Conservation (phyloP, 2,329 filamentous ascomycete genomes). For the Exophiala sideris region DNA sequence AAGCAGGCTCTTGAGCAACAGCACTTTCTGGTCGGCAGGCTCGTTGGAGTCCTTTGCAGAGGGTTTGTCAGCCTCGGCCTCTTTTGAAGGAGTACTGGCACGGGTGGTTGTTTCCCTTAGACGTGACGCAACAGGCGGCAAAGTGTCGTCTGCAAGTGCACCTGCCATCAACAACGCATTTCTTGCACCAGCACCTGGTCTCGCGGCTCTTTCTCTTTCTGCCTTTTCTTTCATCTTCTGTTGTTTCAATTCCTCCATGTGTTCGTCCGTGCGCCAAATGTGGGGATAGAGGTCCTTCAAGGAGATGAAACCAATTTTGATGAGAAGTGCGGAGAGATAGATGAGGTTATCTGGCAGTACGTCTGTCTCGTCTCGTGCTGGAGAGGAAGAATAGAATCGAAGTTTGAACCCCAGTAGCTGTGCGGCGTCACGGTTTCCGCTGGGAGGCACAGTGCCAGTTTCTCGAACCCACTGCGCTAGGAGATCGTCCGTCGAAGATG, state of each 20-base stretch:
- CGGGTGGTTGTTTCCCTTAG: conserved; percentile 52
- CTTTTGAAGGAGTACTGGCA: conserved; percentile 52
- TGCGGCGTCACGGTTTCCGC: conserved; percentile 85
- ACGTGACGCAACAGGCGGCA: conserved; percentile 46
- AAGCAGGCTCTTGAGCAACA: conserved; percentile 77
- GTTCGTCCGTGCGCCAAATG: conserved; percentile 77
- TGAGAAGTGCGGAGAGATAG: conserved; percentile 83
- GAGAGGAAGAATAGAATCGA: conserved; percentile 78
- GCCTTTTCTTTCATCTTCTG: conserved; percentile 71
- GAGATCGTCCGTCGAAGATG: conserved; percentile 49
- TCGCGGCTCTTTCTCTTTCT: conserved; percentile 69
- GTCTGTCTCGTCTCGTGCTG: conserved; percentile 70
- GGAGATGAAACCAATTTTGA: conserved; percentile 97
- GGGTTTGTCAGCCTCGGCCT: conserved; percentile 48
- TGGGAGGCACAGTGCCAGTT: conserved; percentile 77
- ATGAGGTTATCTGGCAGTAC: conserved; percentile 87
- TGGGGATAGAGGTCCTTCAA: conserved; percentile 87
- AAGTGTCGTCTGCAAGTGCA: conserved; percentile 77
- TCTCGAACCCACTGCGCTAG: conserved; percentile 72
- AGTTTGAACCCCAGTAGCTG: conserved; percentile 96
- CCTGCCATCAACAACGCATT: conserved; percentile 88
- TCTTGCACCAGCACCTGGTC: conserved; percentile 65
- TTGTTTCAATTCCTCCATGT: conserved; percentile 71
- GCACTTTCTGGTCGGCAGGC: conserved; percentile 82
- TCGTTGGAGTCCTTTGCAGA: conserved; percentile 53